These are phyloP conservation scores for Lentinus polychrous DNA, from an alignment of 1,284 basidiomycete species.

Conservation along the genomic window DNA sequence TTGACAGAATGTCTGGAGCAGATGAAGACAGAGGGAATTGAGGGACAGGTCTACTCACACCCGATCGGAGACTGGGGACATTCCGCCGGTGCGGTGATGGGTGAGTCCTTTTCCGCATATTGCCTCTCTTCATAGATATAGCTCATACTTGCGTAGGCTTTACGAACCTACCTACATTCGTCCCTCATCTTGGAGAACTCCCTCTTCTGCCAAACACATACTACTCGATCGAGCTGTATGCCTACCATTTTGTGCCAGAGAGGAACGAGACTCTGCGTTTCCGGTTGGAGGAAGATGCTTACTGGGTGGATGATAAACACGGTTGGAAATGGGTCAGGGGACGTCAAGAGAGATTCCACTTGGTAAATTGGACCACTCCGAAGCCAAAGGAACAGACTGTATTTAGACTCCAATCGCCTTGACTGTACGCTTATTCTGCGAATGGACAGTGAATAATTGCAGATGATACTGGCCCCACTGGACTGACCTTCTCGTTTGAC, in stretches of 20 bases:
- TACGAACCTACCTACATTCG: slow-evolving; percentile 37
- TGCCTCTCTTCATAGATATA: no score
- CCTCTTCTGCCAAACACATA: slow-evolving; percentile 37
- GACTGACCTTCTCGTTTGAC: no score
- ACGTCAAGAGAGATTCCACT: slow-evolving; percentile 39
- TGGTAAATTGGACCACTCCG: slow-evolving; percentile 26
- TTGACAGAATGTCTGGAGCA: slow-evolving; percentile 32
- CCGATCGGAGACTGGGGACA: slow-evolving; percentile 56
- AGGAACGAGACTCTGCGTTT: slow-evolving; percentile 40
- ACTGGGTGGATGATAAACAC: slow-evolving; percentile 33
- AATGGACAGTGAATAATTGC: no score
- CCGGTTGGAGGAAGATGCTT: slow-evolving; percentile 43
- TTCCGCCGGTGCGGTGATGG: slow-evolving; percentile 44
- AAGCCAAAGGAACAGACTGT: no score
- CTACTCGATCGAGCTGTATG: slow-evolving; percentile 48
- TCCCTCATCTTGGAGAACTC: slow-evolving; percentile 39
- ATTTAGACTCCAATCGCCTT: no score
- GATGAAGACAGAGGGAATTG: slow-evolving; percentile 38
- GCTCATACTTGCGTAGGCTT: slow-evolving; percentile 30
- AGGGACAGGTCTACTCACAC: slow-evolving; percentile 46
- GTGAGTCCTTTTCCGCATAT: slow-evolving; percentile 28
- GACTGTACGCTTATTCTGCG: no score
- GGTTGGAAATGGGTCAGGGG: slow-evolving; percentile 45
- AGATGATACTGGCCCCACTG: no score
- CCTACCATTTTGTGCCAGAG: slow-evolving; percentile 42